phyloP scores from a whole-genome alignment of 306 rosid species.

The Quercus bicolor region DNA sequence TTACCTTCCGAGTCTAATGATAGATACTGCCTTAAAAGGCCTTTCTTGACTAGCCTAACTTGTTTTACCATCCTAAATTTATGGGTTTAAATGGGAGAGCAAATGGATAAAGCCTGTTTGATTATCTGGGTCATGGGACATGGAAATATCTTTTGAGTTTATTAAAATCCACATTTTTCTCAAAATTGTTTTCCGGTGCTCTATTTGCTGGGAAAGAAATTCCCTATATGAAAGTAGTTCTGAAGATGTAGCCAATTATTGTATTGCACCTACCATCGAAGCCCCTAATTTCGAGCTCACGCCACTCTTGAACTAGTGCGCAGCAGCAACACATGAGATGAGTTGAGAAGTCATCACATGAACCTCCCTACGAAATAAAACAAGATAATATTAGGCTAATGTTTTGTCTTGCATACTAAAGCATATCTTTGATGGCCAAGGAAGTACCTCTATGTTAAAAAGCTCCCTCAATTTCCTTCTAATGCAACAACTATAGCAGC shows the following conservation, averaged over 20 bases:
- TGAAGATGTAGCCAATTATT: background rate
- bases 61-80: too few species aligned
- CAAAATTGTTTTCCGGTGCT: too few species aligned
- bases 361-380: conserved; percentile 28
- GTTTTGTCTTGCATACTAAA: background rate
- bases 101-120: too few species aligned
- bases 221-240: background rate
- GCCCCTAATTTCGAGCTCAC: conserved; percentile 24
- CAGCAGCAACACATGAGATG: conserved; percentile 44
- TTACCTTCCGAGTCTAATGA: too few species aligned
- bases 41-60: too few species aligned
- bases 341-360: conserved; percentile 32
- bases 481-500: conserved; percentile 33
- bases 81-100: too few species aligned
- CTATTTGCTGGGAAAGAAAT: too few species aligned
- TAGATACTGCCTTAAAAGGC: too few species aligned
- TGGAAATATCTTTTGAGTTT: too few species aligned
- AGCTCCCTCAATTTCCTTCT: conserved; percentile 31
- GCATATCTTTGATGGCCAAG: background rate
- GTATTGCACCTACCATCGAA: conserved; percentile 21
- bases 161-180: too few species aligned
- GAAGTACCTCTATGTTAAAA: conserved; percentile 30
- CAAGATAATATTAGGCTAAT: background rate
- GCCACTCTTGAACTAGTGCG: conserved; percentile 39
- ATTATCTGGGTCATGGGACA: too few species aligned